These are phyloP conservation scores for Cytospora leucostoma DNA, from an alignment of 2,329 filamentous ascomycete species.

Conservation along the genomic window DNA sequence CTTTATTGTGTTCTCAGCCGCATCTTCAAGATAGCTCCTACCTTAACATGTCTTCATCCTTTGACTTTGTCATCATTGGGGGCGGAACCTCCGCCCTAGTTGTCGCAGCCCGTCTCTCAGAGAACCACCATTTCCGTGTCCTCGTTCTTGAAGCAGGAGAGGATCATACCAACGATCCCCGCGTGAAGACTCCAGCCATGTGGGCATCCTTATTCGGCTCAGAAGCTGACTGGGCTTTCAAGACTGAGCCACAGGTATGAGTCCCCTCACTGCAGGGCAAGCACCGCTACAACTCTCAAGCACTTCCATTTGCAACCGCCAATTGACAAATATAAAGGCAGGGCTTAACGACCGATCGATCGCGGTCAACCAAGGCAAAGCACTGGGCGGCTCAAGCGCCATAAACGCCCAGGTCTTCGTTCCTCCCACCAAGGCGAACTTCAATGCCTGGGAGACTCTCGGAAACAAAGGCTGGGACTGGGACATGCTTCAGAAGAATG, in stretches of 20 bases:
- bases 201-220: conserved; percentile 37
- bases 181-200: conserved; percentile 41
- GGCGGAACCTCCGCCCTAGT: conserved; percentile 52
- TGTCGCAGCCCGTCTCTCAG: conserved; percentile 45
- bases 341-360: neutral
- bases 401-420: conserved; percentile 46
- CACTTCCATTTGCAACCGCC: neutral
- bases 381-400: conserved; percentile 41
- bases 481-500: conserved; percentile 42
- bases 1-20: neutral
- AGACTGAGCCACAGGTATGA: conserved; percentile 39
- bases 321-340: neutral
- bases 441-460: conserved; percentile 55
- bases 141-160: conserved; percentile 44
- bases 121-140: conserved; percentile 39
- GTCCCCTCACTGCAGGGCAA: neutral
- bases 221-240: conserved; percentile 45
- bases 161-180: conserved; percentile 37
- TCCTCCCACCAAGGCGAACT: conserved; percentile 42
- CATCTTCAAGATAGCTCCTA: neutral
- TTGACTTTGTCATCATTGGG: conserved; percentile 51
- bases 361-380: conserved; percentile 34
- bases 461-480: conserved; percentile 52
- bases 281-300: neutral
- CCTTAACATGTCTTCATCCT: conserved; percentile 28